A percentile compares a stretch with the other conserved stretches of the same genome.
Conservation (phyloP, 1,284 basidiomycete species). For the Boletellus deceptivus region DNA sequence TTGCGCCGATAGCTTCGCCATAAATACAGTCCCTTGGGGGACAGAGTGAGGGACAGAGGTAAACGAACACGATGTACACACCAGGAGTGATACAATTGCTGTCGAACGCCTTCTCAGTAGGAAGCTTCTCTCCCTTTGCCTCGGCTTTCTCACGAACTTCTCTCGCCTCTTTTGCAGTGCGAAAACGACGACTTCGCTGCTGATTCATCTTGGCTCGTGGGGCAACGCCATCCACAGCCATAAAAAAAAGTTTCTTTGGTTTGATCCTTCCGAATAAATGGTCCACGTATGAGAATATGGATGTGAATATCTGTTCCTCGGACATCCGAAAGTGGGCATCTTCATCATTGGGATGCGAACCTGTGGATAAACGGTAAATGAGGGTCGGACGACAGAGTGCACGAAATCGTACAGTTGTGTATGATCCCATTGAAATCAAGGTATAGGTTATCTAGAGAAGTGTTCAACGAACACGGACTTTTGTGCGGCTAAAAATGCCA, state of each 20-base stretch:
- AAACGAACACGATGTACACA: slow-evolving; percentile 35
- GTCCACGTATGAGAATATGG: slow-evolving; percentile 97
- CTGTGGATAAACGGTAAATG: slow-evolving; percentile 36
- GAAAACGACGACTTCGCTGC: slow-evolving; percentile 91
- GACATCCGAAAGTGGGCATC: slow-evolving; percentile 94
- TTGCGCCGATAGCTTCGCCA: slow-evolving; percentile 88
- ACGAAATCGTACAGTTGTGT: slow-evolving; percentile 76
- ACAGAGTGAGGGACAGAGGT: background rate
- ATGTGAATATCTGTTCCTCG: slow-evolving; percentile 96
- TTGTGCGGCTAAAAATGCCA: slow-evolving; percentile 13
- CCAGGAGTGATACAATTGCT: slow-evolving; percentile 99
- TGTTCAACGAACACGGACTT: slow-evolving; percentile 9
- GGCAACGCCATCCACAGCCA: slow-evolving; percentile 98
- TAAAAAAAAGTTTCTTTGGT: slow-evolving; percentile 95
- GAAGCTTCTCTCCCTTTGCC: slow-evolving; percentile 86
- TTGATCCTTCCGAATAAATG: slow-evolving; percentile 97
- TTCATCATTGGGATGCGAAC: slow-evolving; percentile 91
- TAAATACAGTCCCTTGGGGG: slow-evolving; percentile 84
- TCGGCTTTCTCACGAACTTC: slow-evolving; percentile 87
- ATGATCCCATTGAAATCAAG: slow-evolving; percentile 99
- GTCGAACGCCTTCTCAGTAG: slow-evolving; percentile 94
- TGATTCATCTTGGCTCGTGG: slow-evolving; percentile 99
- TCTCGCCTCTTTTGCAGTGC: slow-evolving; percentile 91
- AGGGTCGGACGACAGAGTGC: background rate
- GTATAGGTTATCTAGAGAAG: slow-evolving; percentile 74